These are phyloP conservation scores for Sporothrix luriei DNA, from an alignment of 2,329 filamentous ascomycete species.

Conservation along the genomic window DNA sequence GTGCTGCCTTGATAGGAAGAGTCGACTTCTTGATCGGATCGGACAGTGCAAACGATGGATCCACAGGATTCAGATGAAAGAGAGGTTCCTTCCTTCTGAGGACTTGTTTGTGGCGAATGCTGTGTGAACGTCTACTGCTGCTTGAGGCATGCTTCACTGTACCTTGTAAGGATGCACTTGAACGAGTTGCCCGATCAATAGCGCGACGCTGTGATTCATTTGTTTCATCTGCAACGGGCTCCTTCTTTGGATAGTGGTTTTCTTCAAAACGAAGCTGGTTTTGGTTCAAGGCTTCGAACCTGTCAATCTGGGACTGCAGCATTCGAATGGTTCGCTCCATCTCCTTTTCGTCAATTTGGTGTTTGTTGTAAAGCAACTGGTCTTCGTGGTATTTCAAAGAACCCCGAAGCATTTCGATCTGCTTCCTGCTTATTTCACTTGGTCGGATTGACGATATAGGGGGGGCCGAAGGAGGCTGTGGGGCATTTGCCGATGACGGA, in stretches of 20 bases:
- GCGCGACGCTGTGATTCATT: slow-evolving; percentile 33
- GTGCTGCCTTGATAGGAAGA: slow-evolving; percentile 52
- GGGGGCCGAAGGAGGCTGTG: slow-evolving; percentile 43
- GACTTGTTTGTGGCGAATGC: slow-evolving; percentile 32
- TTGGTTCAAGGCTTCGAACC: slow-evolving; percentile 53
- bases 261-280: slow-evolving; percentile 53
- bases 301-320: slow-evolving; percentile 42
- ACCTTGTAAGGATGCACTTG: not conserved
- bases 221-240: slow-evolving; percentile 35
- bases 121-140: slow-evolving; percentile 34
- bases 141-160: slow-evolving; percentile 28
- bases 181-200: slow-evolving; percentile 11
- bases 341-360: slow-evolving; percentile 62
- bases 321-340: slow-evolving; percentile 54
- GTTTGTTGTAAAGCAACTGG: slow-evolving; percentile 63
- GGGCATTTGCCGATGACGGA: slow-evolving; percentile 27
- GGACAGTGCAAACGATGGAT: slow-evolving; percentile 38
- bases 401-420: slow-evolving; percentile 55
- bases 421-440: slow-evolving; percentile 63
- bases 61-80: slow-evolving; percentile 40
- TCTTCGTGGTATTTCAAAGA: slow-evolving; percentile 60
- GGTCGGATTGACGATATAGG: slow-evolving; percentile 62
- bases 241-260: slow-evolving; percentile 46
- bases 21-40: slow-evolving; percentile 44
- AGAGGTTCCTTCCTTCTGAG: slow-evolving; percentile 35